Percentiles rank a stretch among this genome's conserved stretches.
phyloP scores from a whole-genome alignment of 345 rosid genomes.

The Eucalyptus marginata region DNA sequence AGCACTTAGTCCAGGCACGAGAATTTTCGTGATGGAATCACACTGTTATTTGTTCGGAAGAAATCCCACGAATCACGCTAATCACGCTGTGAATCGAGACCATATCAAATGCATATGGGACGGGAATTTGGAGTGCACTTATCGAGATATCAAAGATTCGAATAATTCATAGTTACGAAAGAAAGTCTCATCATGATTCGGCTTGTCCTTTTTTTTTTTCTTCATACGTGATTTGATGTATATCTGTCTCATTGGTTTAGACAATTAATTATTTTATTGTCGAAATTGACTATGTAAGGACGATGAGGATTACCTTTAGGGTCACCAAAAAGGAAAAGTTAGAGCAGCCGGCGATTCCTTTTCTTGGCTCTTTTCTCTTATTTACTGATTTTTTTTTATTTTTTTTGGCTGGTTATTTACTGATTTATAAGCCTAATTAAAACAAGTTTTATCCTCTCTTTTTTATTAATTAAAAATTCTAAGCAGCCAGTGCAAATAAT shows the following conservation, averaged over 20 bases:
- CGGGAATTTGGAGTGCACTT: background rate
- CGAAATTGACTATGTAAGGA: background rate
- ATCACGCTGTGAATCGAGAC: rapidly evolving
- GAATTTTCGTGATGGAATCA: background rate
- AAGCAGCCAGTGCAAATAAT: background rate
- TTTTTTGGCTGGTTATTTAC: too few relatives aligned
- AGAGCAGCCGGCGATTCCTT: background rate
- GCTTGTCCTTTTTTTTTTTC: too few relatives aligned
- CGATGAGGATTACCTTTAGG: background rate
- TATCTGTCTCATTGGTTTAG: rapidly evolving
- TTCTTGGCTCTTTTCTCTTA: background rate
- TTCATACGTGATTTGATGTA: background rate
- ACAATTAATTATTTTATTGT: background rate
- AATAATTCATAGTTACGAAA: too few relatives aligned
- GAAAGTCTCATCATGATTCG: background rate
- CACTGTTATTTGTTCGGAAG: rapidly evolving
- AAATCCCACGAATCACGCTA: background rate
- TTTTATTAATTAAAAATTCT: background rate
- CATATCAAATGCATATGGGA: background rate
- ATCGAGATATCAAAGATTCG: background rate
- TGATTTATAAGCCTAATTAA: background rate
- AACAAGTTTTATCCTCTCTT: background rate
- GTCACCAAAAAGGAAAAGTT: background rate
- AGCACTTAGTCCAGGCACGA: rapidly evolving
- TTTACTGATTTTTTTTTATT: background rate